phyloP scores from a whole-genome alignment of 1,284 basidiomycete genomes.

The Trichosporon coremiiforme region DNA sequence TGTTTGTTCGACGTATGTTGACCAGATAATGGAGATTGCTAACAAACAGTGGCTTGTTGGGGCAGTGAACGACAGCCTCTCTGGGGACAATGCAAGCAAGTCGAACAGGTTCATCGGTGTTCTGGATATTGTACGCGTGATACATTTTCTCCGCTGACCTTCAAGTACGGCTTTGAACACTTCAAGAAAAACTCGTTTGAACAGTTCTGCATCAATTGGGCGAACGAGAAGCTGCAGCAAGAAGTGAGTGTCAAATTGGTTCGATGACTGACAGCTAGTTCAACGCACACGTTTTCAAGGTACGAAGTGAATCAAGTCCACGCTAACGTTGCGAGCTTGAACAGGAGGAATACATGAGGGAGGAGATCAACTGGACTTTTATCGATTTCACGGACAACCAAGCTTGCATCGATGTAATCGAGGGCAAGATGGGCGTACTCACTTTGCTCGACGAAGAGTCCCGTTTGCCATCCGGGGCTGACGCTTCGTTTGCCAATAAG shows the following conservation, averaged over 20 bases:
- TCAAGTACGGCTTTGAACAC: conserved; percentile 85
- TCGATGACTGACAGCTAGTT: conserved; percentile 67
- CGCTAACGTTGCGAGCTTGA: conserved; percentile 68
- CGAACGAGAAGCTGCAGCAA: conserved; percentile 96
- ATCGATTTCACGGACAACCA: conserved; percentile 99
- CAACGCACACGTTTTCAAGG: conserved; percentile 96
- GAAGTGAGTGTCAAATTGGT: no score
- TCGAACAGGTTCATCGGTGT: conserved; percentile 99
- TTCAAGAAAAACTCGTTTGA: conserved; percentile 99
- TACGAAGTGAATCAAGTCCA: no score
- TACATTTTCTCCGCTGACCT: no score
- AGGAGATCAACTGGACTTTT: conserved; percentile 99
- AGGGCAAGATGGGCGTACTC: conserved; percentile 93
- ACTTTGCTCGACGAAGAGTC: conserved; percentile 97
- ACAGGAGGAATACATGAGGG: conserved; percentile 98
- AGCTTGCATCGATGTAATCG: conserved; percentile 97
- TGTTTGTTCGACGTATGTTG: conserved; percentile 76
- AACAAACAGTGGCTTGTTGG: conserved; percentile 82
- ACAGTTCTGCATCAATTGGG: conserved; percentile 99
- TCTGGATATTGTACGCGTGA: conserved; percentile 67
- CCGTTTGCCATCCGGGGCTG: conserved; percentile 89
- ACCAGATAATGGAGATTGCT: no score
- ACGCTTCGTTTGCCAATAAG: conserved; percentile 91
- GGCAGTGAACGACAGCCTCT: conserved; percentile 93
- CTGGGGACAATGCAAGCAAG: conserved; percentile 81